phyloP scores from a whole-genome alignment of 108 stramenopile species.

The Skeletonema marinoi region DNA sequence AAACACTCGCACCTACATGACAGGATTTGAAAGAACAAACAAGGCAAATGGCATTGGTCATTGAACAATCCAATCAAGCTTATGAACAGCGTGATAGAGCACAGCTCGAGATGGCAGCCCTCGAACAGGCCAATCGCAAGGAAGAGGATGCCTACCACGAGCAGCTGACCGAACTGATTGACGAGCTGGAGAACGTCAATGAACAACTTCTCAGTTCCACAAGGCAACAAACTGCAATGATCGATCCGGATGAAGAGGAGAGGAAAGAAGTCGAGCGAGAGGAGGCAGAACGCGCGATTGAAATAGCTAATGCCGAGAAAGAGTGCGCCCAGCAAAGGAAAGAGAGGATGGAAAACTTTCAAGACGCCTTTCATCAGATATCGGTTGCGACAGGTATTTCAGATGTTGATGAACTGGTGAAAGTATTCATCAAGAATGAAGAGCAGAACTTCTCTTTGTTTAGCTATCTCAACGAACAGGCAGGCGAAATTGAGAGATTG shows the following conservation, averaged over 20 bases:
- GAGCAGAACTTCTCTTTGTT: constrained; percentile 80
- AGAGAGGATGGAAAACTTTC: constrained; percentile 77
- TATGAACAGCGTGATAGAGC: constrained; percentile 90
- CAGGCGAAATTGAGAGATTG: constrained; percentile 72
- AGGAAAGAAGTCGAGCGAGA: constrained; percentile 31
- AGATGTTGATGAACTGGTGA: constrained; percentile 69
- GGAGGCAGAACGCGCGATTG: constrained; percentile 30
- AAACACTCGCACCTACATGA: background rate
- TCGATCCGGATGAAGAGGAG: constrained; percentile 43
- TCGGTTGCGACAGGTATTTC: constrained; percentile 66
- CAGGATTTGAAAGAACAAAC: constrained; percentile 79
- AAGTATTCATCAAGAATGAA: constrained; percentile 70
- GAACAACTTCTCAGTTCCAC: constrained; percentile 30
- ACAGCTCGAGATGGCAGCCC: constrained; percentile 83
- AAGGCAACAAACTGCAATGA: constrained; percentile 14
- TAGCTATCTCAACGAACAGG: constrained; percentile 75
- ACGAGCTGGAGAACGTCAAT: constrained; percentile 37
- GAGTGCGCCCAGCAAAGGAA: constrained; percentile 40
- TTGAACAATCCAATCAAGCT: constrained; percentile 80
- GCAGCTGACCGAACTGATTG: constrained; percentile 65
- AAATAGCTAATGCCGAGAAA: constrained; percentile 37
- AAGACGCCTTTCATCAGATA: constrained; percentile 84
- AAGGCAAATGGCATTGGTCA: constrained; percentile 82
- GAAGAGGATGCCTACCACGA: constrained; percentile 80
- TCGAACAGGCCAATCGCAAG: constrained; percentile 78